A percentile compares a stretch with the other conserved stretches of the same genome.
phyloP scores from a whole-genome alignment of 1,284 basidiomycete genomes.

The Heterobasidion parviporum region DNA sequence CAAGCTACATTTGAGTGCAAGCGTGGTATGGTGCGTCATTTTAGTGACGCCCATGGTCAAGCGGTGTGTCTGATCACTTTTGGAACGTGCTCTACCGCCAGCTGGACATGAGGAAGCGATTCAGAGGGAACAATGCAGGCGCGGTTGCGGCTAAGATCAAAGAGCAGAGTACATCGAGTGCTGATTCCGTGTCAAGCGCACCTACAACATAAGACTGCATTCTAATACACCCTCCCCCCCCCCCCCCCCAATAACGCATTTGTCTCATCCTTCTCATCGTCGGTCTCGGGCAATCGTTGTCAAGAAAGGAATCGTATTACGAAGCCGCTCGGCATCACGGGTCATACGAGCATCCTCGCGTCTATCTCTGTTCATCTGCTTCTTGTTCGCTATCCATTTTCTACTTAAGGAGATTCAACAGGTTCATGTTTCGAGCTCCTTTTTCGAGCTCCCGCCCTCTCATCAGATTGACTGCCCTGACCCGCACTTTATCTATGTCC shows the following conservation, averaged over 20 bases:
- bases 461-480: neutral
- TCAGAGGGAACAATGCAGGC: slow-evolving; percentile 67
- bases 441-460: neutral
- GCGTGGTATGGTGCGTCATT: slow-evolving; percentile 69
- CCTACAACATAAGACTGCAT: neutral
- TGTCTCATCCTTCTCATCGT: neutral
- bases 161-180: neutral
- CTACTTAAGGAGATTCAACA: neutral
- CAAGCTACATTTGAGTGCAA: slow-evolving; percentile 84
- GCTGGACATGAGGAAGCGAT: slow-evolving; percentile 80
- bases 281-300: neutral
- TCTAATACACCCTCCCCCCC: neutral
- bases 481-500: neutral
- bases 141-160: slow-evolving; percentile 22
- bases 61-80: neutral
- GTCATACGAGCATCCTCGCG: neutral
- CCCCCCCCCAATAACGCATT: neutral
- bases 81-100: slow-evolving; percentile 18
- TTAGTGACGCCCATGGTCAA: neutral
- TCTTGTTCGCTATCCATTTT: neutral
- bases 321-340: neutral
- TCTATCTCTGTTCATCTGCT: neutral
- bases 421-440: neutral
- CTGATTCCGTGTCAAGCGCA: slow-evolving; percentile 22
- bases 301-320: neutral